These are phyloP conservation scores for Wickerhamomyces alni DNA, from an alignment of 805 yeast species.

Conservation along the genomic window DNA sequence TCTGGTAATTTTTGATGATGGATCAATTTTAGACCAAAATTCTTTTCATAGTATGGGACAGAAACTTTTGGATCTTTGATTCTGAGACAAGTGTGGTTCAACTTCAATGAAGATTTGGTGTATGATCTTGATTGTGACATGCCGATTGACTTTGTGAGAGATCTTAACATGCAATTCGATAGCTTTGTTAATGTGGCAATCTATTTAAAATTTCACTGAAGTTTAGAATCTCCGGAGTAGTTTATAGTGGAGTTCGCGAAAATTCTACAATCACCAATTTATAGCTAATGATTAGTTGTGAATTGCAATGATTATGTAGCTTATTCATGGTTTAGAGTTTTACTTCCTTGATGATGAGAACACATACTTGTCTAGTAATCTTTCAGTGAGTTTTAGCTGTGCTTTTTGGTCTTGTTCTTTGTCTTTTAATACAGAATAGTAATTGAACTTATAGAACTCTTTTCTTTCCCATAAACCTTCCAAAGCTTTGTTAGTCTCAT, in stretches of 20 bases:
- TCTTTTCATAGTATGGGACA: slow-evolving; percentile 63
- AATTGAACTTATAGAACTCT: slow-evolving; percentile 17
- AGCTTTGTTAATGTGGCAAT: too few species aligned
- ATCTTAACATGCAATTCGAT: slow-evolving; percentile 6
- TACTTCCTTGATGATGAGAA: not conserved
- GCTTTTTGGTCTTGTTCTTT: slow-evolving; percentile 5
- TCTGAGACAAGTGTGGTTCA: slow-evolving; percentile 74
- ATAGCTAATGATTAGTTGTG: too few species aligned
- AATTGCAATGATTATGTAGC: too few species aligned
- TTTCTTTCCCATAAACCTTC: slow-evolving; percentile 12
- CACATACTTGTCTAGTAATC: slow-evolving; percentile 9
- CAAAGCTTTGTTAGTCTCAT: not conserved
- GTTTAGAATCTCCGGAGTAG: too few species aligned
- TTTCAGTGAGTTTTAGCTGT: slow-evolving; percentile 1
- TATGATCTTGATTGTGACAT: not conserved
- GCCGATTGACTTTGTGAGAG: slow-evolving; percentile 8
- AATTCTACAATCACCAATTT: too few species aligned
- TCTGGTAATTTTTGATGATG: slow-evolving; percentile 46
- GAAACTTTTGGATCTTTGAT: slow-evolving; percentile 76
- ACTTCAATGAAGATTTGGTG: slow-evolving; percentile 19
- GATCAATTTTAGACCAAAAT: slow-evolving; percentile 68
- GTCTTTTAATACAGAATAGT: slow-evolving; percentile 6
- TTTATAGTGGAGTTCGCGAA: too few species aligned
- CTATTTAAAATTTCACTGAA: too few species aligned
- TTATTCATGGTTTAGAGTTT: too few species aligned